Conservation (phyloP, 495 filamentous ascomycete genomes). For the Tetracladium setigerum region DNA sequence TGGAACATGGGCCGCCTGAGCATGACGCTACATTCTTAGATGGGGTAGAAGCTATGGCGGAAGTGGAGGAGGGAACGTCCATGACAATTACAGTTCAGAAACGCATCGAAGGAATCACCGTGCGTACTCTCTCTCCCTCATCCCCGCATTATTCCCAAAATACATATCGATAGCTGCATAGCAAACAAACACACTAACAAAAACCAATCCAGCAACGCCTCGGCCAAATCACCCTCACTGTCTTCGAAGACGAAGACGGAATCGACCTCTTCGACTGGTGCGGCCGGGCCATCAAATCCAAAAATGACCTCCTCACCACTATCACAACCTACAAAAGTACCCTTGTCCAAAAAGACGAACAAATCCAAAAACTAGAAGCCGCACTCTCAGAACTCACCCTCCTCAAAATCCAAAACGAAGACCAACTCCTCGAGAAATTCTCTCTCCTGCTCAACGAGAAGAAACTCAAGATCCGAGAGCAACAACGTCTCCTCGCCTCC, state of each 20-base stretch:
- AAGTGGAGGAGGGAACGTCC: slow-evolving; percentile 27
- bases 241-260: slow-evolving; percentile 50
- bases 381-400: slow-evolving; percentile 58
- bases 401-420: slow-evolving; percentile 61
- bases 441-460: slow-evolving; percentile 71
- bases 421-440: slow-evolving; percentile 64
- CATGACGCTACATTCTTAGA: slow-evolving; percentile 12
- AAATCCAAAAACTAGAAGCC: slow-evolving; percentile 41
- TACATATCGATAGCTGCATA: no score
- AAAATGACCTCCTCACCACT: slow-evolving; percentile 25
- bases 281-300: slow-evolving; percentile 35
- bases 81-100: slow-evolving; percentile 48
- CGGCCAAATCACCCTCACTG: slow-evolving; percentile 53
- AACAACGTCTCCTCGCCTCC: slow-evolving; percentile 56
- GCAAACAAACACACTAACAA: no score
- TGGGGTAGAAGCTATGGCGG: slow-evolving; percentile 25
- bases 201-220: slow-evolving; percentile 51
- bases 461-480: slow-evolving; percentile 84
- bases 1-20: slow-evolving; percentile 15
- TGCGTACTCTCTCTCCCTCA: slow-evolving; percentile 19
- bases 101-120: slow-evolving; percentile 49
- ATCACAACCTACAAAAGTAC: slow-evolving; percentile 39
- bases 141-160: no score
- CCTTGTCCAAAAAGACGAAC: slow-evolving; percentile 34
- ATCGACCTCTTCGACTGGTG: slow-evolving; percentile 72